phyloP scores from a whole-genome alignment of 2,329 filamentous ascomycete genomes.

The Xylaria sp. region DNA sequence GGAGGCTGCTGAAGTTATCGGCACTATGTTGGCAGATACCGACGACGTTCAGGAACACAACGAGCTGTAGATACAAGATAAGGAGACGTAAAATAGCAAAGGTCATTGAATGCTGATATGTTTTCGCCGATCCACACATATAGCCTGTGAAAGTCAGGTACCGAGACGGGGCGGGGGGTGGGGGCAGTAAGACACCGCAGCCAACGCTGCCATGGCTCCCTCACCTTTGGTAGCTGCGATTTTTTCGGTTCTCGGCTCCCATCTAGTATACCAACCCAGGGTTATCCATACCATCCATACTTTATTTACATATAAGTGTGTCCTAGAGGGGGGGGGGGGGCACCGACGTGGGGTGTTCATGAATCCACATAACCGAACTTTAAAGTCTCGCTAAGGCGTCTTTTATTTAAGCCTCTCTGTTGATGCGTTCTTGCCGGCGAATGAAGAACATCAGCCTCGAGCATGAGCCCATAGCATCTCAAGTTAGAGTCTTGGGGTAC shows the following conservation, averaged over 20 bases:
- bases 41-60: constrained; percentile 69
- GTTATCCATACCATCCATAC: neutral
- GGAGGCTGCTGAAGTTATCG: constrained; percentile 64
- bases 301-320: neutral
- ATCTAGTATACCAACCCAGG: neutral
- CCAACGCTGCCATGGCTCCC: neutral
- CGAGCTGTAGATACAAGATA: constrained; percentile 60
- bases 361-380: neutral
- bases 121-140: neutral
- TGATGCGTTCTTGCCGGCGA: no score
- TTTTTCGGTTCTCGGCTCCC: constrained; percentile 8
- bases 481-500: no score
- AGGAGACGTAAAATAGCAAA: neutral
- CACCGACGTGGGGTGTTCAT: neutral
- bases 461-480: no score
- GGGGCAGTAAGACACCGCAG: neutral
- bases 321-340: constrained; percentile 8
- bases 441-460: no score
- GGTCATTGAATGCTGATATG: neutral
- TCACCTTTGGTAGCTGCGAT: neutral
- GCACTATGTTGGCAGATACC: constrained; percentile 64
- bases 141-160: neutral
- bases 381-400: no score
- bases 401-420: no score
- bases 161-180: no score